A percentile compares a stretch with the other conserved stretches of the same genome.
Conservation (phyloP, 768 basidiomycete genomes). For the Pulveroboletus sp. region DNA sequence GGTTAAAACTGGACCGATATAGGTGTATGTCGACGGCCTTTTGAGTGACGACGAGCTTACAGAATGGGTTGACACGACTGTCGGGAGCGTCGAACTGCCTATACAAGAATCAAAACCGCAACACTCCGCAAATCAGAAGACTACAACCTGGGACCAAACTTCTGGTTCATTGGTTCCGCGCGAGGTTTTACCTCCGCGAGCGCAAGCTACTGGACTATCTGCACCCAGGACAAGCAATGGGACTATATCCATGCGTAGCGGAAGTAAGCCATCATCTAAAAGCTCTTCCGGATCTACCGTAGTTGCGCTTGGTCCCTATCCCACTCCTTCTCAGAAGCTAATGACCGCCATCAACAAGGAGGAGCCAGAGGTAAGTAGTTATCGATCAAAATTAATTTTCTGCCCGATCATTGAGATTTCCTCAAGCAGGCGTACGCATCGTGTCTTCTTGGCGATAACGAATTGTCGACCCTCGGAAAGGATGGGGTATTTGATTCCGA, state of each 20-base stretch:
- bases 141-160: background rate
- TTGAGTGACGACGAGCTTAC: constrained; percentile 34
- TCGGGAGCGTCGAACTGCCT: background rate
- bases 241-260: background rate
- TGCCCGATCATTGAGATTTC: background rate
- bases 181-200: background rate
- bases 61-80: constrained; percentile 11
- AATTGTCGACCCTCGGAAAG: constrained; percentile 31
- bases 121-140: background rate
- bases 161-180: background rate
- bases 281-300: background rate
- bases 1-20: constrained; percentile 6
- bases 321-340: background rate
- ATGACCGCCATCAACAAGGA: constrained; percentile 3
- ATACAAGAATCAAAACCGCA: background rate
- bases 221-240: background rate
- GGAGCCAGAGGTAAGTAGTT: constrained; percentile 22
- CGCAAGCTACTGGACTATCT: background rate
- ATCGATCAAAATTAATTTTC: background rate
- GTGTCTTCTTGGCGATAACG: constrained; percentile 36
- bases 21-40: constrained; percentile 36
- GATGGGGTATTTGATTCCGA: constrained; percentile 29
- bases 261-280: background rate
- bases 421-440: constrained; percentile 32
- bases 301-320: background rate